These are phyloP conservation scores for Schwanniomyces sp. DNA, from an alignment of 805 yeast species.

Conservation along the genomic window DNA sequence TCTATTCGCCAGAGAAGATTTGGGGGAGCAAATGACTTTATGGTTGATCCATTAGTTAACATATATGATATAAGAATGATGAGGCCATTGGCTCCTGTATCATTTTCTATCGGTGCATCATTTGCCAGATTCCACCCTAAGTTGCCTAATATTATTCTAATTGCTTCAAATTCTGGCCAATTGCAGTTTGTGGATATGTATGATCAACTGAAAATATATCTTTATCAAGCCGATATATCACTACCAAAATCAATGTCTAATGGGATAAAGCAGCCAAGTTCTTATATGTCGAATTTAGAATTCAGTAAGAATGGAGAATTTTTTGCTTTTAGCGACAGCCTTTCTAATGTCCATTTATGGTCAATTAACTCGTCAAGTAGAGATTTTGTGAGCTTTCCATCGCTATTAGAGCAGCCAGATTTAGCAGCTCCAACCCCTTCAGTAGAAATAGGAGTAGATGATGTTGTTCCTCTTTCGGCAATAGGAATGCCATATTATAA, in stretches of 20 bases:
- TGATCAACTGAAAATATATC: constrained; percentile 65
- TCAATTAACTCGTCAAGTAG: constrained; percentile 38
- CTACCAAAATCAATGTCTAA: constrained; percentile 10
- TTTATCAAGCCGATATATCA: constrained; percentile 65
- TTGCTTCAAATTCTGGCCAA: constrained; percentile 77
- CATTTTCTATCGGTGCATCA: constrained; percentile 89
- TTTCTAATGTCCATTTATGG: constrained; percentile 69
- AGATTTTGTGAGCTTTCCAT: constrained; percentile 38
- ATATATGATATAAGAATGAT: constrained; percentile 76
- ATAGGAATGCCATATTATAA: constrained; percentile 88
- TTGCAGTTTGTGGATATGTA: constrained; percentile 81
- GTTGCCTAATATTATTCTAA: constrained; percentile 70
- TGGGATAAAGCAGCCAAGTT: constrained; percentile 5
- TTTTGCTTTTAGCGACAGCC: constrained; percentile 65
- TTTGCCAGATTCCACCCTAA: constrained; percentile 85
- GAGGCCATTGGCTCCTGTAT: constrained; percentile 72
- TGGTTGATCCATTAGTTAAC: constrained; percentile 76
- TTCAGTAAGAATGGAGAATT: constrained; percentile 75
- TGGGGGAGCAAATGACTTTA: constrained; percentile 29
- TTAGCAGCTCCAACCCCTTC: constrained; percentile 30
- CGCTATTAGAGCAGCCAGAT: constrained; percentile 55
- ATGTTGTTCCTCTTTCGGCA: constrained; percentile 58
- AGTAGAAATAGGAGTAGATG: constrained; percentile 33
- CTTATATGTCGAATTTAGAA: constrained; percentile 49
- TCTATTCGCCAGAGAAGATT: constrained; percentile 60